Evolutionary conservation across 106 monocot species (phyloP).

Genomic region (Allium cepa): DNA sequence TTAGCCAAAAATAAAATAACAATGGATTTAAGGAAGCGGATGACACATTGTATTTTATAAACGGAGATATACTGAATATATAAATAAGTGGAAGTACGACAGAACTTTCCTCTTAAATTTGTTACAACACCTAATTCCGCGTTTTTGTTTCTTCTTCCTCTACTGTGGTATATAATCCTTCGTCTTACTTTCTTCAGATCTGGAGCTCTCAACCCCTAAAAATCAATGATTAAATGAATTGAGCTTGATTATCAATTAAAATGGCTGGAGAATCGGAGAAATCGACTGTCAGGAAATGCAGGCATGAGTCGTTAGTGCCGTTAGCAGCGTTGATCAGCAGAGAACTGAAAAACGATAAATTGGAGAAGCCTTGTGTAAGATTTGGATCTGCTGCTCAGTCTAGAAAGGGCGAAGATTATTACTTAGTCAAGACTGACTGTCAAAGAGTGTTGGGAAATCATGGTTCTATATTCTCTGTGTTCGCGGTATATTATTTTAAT

Average conservation of each 20-base stretch:
- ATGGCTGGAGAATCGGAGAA: background rate
- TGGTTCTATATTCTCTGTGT: constrained; percentile 34
- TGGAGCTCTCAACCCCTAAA: background rate
- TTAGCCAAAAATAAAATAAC: too few relatives aligned
- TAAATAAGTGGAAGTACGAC: too few relatives aligned
- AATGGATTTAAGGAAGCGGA: too few relatives aligned
- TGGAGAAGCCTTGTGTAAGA: constrained; percentile 33
- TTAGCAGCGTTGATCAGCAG: constrained; percentile 26
- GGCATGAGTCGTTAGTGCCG: constrained; percentile 17
- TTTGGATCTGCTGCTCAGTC: constrained; percentile 54
- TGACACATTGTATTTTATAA: too few relatives aligned
- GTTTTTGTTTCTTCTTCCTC: background rate
- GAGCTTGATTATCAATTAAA: background rate
- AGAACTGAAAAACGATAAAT: constrained; percentile 18
- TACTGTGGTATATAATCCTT: background rate
- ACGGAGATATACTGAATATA: too few relatives aligned
- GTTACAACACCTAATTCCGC: constrained; percentile 5
- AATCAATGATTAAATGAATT: background rate
- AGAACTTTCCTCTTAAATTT: constrained; percentile 1
- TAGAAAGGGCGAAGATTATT: constrained; percentile 60
- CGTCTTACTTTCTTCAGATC: background rate
- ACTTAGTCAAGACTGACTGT: constrained; percentile 41
- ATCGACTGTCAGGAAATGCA: background rate
- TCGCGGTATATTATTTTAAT: constrained; percentile 20
- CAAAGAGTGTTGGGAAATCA: constrained; percentile 23